These are phyloP conservation scores for Pichia sp. DNA, from an alignment of 1,139 yeast genomes.

Conservation along the genomic window DNA sequence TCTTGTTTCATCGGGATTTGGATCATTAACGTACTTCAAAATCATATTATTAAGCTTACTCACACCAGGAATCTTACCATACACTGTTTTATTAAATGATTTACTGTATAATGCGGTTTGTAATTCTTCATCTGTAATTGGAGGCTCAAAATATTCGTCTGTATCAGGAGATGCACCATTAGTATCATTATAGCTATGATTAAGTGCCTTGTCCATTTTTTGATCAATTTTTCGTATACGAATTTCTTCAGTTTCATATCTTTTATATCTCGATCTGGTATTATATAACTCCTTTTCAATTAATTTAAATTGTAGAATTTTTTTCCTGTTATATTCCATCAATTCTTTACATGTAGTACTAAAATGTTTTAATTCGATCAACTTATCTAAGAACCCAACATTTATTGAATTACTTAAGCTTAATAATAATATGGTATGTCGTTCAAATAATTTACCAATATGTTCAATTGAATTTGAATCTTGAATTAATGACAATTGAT, in stretches of 20 bases:
- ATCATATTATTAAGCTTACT: slow-evolving; percentile 50
- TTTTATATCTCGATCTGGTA: slow-evolving; percentile 39
- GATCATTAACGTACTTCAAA: slow-evolving; percentile 46
- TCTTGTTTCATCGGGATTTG: slow-evolving; percentile 51
- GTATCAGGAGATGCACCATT: not conserved
- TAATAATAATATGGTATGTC: slow-evolving; percentile 61
- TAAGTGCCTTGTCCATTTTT: slow-evolving; percentile 21
- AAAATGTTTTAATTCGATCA: slow-evolving; percentile 76
- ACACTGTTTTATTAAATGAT: slow-evolving; percentile 22
- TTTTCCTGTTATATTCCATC: slow-evolving; percentile 62
- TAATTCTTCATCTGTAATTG: slow-evolving; percentile 32
- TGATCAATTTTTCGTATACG: slow-evolving; percentile 38
- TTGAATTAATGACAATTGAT: slow-evolving; percentile 67
- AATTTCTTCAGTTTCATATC: slow-evolving; percentile 36
- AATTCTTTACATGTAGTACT: slow-evolving; percentile 62
- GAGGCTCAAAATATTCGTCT: slow-evolving; percentile 17
- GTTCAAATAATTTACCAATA: slow-evolving; percentile 76
- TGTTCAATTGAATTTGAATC: slow-evolving; percentile 51
- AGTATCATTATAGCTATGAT: slow-evolving; percentile 1
- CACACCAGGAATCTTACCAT: slow-evolving; percentile 35
- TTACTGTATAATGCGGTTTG: slow-evolving; percentile 32
- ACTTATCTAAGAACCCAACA: slow-evolving; percentile 73
- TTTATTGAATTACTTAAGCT: slow-evolving; percentile 63
- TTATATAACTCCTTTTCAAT: slow-evolving; percentile 49
- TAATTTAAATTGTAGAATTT: slow-evolving; percentile 59